Base-by-base conservation (phyloP, 202 grass and related monocot species). In the Eragrostis tef region DNA sequence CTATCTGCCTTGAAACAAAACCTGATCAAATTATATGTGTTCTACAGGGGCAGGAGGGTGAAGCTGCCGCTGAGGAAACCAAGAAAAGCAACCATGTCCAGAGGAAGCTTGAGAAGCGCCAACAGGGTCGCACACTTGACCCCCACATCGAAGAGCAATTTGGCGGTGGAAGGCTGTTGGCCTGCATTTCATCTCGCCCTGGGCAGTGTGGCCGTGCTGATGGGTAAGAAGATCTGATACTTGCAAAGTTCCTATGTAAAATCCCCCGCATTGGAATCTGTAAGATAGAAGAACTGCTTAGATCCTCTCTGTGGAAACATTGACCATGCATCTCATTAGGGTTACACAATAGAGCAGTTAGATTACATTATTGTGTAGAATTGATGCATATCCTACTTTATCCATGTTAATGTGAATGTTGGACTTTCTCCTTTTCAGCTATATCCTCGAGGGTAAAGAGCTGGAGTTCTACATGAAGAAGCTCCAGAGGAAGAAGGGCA, bases 391-490 rank as follows among this genome's bases (percentile, higher is more conserved):
- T 31, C 6, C 0, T 53, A 7, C 50, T n/a, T 4, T 15, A 15
- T 19, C 50, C 6, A n/a, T 53, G 50, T 11, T 53, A 58, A 22
- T 57, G 21, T 57, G 54, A 58, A 6, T 22, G n/a, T 11, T 58
- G 54, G 20, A 24, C 54, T 31, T 67, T 4, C 9, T 27, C 34
- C 36, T 6, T 49, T 58, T 17, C 82, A 97, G 94, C 0, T 93
- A 88, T 8, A 88, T 93, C 19, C 61, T 94, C 19, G 86, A 94
- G 85, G 91, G 88, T 4, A 89, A 91, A 45, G 92, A 94, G 70
- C 87, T 92, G 6, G 89, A 94, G 22, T 91, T 94, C 68, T 91
- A 91, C 59, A 89, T 89, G 89, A 94, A 88, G 81, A 92, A 90
- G 60, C 77, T 89, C 43, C 87, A 91, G 84, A 85, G 43, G 69